These are phyloP conservation scores for Corylus heterophylla DNA, from an alignment of 306 rosid genomes.

Conservation along the genomic window DNA sequence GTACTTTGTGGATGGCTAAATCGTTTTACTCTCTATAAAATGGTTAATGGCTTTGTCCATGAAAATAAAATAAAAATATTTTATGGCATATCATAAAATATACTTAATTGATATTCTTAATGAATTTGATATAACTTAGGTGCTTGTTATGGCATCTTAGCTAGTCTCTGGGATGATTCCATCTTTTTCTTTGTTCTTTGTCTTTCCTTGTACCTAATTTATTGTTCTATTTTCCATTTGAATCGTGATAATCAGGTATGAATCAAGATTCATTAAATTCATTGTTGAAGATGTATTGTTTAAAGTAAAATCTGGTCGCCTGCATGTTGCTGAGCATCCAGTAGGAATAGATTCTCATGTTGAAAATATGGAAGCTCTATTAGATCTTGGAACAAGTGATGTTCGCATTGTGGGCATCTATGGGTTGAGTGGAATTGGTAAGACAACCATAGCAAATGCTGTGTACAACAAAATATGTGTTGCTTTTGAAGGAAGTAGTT, in stretches of 20 bases:
- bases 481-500: slow-evolving; percentile 6
- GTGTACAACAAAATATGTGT: slow-evolving; percentile 19
- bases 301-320: neutral
- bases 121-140: too few species aligned
- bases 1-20: too few species aligned
- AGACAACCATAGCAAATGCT: slow-evolving; percentile 32
- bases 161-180: too few species aligned
- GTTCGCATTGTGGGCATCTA: slow-evolving; percentile 11
- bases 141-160: too few species aligned
- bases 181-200: too few species aligned
- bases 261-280: slow-evolving; percentile 6
- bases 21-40: too few species aligned
- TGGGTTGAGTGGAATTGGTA: slow-evolving; percentile 34
- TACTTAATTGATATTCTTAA: too few species aligned
- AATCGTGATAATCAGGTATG: slow-evolving; percentile 1
- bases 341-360: slow-evolving; percentile 10
- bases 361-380: neutral
- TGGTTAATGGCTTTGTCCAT: too few species aligned
- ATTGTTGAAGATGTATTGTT: slow-evolving; percentile 9
- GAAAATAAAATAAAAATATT: too few species aligned
- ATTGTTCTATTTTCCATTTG: neutral
- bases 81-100: too few species aligned
- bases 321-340: slow-evolving; percentile 21
- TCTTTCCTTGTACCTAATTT: neutral
- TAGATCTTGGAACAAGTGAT: neutral